Evolutionary conservation across 176 grass and related monocot genomes (phyloP), one percentile per base, ranked within the genome.

Genomic region (Raddia guianensis): DNA sequence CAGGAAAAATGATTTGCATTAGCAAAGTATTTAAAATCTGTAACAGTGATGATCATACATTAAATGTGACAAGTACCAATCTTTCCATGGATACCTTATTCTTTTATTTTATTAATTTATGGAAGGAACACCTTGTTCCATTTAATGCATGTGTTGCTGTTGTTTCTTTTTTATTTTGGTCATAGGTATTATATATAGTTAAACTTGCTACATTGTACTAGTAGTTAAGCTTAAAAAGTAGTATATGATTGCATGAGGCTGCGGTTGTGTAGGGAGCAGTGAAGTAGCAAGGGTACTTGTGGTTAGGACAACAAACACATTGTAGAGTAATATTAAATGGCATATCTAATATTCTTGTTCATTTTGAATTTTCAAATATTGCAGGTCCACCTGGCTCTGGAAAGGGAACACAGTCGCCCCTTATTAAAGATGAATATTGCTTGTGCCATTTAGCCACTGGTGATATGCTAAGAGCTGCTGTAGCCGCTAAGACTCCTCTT

Each of bases 401-500:
- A 78, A 98, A 98, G 70, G 91, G 95, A 35, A 98, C 95, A 43
- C 95, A 98, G 68, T 98, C 96, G 7, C 90, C 92, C 19, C 77
- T 95, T 63, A 95, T 98, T 72, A 98, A 98, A 82, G 96, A 95
- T 63, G 96, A 98, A 21, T 93, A 89, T 34, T 98, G 95, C 84
- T 70, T 98, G 62, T 98, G 95, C 72, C 95, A 98, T 89, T 86
- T 98, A 81, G 95, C 95, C 65, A 98, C 95, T 55, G 95, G 95
- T 89, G 95, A 94, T 83, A 98, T 98, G 95, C 75, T 98, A 62
- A 89, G 95, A 77, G 95, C 95, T 82, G 92, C 95, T 73, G 95
- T 98, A 32, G 81, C 88, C 69, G 95, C 90, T 84, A 94, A 98
- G 73, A 98, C 92, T 70, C 92, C 92, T 73, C 88, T 98, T 14